Conservation (phyloP, 768 basidiomycete genomes). For the Lentinula boryana region DNA sequence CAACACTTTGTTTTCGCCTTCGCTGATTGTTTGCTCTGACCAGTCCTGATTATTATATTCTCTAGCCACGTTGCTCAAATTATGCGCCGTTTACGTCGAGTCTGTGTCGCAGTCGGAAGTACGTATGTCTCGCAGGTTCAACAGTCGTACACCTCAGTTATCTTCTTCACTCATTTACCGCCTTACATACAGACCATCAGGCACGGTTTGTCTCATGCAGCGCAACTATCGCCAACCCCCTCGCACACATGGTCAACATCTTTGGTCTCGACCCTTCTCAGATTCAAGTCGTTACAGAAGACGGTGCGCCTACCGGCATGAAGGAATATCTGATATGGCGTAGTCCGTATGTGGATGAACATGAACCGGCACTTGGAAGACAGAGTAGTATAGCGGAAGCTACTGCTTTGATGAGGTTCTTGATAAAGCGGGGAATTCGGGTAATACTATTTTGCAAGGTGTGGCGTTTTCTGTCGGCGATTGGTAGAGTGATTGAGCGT, state of each 20-base stretch:
- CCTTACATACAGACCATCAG: slow-evolving; percentile 42
- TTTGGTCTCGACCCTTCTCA: slow-evolving; percentile 61
- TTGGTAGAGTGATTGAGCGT: background rate
- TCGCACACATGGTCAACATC: slow-evolving; percentile 68
- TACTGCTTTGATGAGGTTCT: slow-evolving; percentile 62
- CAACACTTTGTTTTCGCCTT: background rate
- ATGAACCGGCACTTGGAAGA: slow-evolving; percentile 48
- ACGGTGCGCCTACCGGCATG: slow-evolving; percentile 75
- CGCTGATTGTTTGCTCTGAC: background rate
- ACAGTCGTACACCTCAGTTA: too few relatives aligned
- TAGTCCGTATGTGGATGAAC: slow-evolving; percentile 50
- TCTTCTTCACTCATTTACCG: too few relatives aligned
- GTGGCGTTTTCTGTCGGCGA: background rate
- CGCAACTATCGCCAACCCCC: slow-evolving; percentile 78
- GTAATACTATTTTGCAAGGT: slow-evolving; percentile 91
- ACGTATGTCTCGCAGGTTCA: slow-evolving; percentile 16
- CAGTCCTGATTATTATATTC: background rate
- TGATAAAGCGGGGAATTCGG: slow-evolving; percentile 78
- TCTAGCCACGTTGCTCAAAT: slow-evolving; percentile 76
- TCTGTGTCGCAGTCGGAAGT: slow-evolving; percentile 78
- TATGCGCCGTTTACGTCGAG: slow-evolving; percentile 66
- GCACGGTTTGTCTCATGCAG: slow-evolving; percentile 78
- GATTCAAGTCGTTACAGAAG: slow-evolving; percentile 64
- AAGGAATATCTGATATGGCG: slow-evolving; percentile 84
- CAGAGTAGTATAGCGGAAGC: slow-evolving; percentile 62